Evolutionary conservation across 345 rosid genomes (phyloP), one percentile per base, ranked within the genome.

Genomic region (Eutrema japonicum): DNA sequence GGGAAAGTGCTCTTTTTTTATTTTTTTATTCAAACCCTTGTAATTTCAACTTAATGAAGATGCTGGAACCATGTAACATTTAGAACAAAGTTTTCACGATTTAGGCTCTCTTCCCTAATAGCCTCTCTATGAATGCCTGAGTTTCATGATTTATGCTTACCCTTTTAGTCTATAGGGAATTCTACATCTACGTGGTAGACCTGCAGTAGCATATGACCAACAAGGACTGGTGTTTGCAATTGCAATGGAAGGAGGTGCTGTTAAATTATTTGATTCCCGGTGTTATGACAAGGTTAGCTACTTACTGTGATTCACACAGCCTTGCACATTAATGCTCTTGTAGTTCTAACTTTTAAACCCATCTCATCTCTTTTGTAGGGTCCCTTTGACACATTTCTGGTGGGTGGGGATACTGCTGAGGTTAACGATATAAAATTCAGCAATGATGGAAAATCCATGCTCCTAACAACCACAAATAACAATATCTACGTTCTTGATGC

Each of bases 181-280:
- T 77, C 79, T 95, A 59, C 88, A 59, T 46, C 86, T 90, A 29
- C 94, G 99, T 47, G 99, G 98, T 73, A 90, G 97, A 74, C 99
- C 98, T 47, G 88, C 96, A 2, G 98, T 92, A 78, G 99, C 98
- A 13, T 92, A 87, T 80, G 98, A 95, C 80, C 98, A 95, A 84
- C 98, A 95, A 82, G 99, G 94, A 61, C 89, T 95, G 51, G 99
- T 95, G 53, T 95, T 95, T 85, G 97, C 99, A 8, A 96, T 95
- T 82, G 97, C 97, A 64, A 89, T 92, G 98, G 98, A 95, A 92
- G 98, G 97, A 49, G 97, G 98, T 71, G 99, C 97, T 40, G 90
- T 92, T 74, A 95, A 95, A 78, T 78, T 95, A 64, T 95, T 95
- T 82, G 98, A 95, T 80, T 95, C 97, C 48, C 89, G 97, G 74